These are phyloP conservation scores for Ophiostoma perfectum DNA, from an alignment of 2,329 filamentous ascomycete genomes.

Conservation along the genomic window DNA sequence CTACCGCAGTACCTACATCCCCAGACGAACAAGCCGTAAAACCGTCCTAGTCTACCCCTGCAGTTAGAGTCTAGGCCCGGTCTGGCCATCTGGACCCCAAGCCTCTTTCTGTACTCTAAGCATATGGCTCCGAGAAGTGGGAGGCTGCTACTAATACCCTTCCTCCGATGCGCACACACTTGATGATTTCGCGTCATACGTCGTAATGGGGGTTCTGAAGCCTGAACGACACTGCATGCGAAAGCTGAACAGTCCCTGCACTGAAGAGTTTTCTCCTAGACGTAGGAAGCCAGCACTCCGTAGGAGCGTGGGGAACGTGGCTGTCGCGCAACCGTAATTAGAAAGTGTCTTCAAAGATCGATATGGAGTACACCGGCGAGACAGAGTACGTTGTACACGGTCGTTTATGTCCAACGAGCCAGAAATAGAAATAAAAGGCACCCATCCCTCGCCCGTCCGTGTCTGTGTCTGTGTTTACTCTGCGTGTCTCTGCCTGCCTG, in stretches of 20 bases:
- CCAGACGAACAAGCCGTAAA: neutral
- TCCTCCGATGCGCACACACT: neutral
- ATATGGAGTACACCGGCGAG: too few species aligned
- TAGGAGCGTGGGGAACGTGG: too few species aligned
- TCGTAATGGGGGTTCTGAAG: neutral
- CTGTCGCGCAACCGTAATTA: too few species aligned
- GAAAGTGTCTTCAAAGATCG: too few species aligned
- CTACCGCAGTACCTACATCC: neutral
- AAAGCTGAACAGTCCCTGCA: too few species aligned
- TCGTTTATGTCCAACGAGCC: neutral
- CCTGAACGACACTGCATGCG: too few species aligned
- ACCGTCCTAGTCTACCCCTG: neutral
- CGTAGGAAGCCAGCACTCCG: too few species aligned
- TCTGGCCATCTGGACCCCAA: slow-evolving; percentile 1
- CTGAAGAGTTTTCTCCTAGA: too few species aligned
- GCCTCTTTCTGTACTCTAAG: neutral
- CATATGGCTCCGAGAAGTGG: too few species aligned
- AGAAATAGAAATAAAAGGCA: slow-evolving; percentile 3
- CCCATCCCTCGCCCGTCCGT: too few species aligned
- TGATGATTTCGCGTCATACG: slow-evolving; percentile 1
- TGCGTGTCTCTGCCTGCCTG: neutral
- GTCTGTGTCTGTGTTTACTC: too few species aligned
- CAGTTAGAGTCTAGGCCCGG: neutral
- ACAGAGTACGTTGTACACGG: too few species aligned
- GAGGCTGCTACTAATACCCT: neutral